Evolutionary conservation across 2,329 filamentous ascomycete species (phyloP), one percentile per base, ranked within the genome.

Genomic region (Ustulina deusta): DNA sequence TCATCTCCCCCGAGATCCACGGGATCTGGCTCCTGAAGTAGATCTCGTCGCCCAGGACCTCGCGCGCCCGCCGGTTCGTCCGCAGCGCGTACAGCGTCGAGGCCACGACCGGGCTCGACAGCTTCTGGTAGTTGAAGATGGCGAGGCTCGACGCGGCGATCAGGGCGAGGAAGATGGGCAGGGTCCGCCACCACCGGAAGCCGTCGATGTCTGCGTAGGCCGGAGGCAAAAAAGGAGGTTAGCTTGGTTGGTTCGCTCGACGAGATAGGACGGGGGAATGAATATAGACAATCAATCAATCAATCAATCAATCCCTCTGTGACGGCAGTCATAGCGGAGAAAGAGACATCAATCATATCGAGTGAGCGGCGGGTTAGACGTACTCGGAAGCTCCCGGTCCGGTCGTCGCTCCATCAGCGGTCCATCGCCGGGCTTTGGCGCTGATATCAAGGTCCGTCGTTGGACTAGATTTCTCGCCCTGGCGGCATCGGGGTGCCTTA

Each of bases 41-140:
- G 76, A 96, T 91, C 82, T 95, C 90, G 80, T 97, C 93, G 71
- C 96, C 96, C 32, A 99, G 87, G 52, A 91, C 83, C 65, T 89
- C 90, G 76, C 94, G 89, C 52, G 94, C 96, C 66, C 84, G 82
- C 2, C 87, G 83, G 65, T 91, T 93, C 2, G 93, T 97, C 71
- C 96, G 92, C 71, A 99, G 87, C 0, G 95, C 92, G 84, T 98
- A 99, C 32, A 99, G 87, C 4, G 94, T 96, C 63, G 92, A 93
- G 63, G 89, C 89, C n/a, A 97, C 92, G 34, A 95, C 88, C 62
- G 92, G 92, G 29, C 90, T 93, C n/a, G 92, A 93, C 65, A 90
- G 89, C 81, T 97, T 97, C 80, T 99, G 95, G 87, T 99, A 98
- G 87, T 99, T 99, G 91, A 99, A 98, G 81, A 99, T 97, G 73